A percentile compares a stretch with the other conserved stretches of the same genome.
These are phyloP conservation scores for Staphylotrichum longicolle DNA, from an alignment of 495 filamentous ascomycete genomes.

Conservation along the genomic window DNA sequence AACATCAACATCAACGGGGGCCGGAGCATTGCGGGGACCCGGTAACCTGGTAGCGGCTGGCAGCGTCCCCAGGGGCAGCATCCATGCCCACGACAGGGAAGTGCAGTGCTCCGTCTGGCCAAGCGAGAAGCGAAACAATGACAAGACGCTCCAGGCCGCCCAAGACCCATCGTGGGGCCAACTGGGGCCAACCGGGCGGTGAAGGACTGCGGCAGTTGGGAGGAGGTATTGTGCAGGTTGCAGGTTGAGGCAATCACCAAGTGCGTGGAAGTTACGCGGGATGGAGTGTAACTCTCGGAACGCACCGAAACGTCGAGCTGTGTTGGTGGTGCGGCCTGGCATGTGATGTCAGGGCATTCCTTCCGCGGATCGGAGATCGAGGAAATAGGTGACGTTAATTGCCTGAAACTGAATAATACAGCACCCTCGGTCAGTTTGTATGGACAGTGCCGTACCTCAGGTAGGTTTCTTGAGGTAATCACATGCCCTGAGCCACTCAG, in stretches of 20 bases:
- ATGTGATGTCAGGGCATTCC: conserved; percentile 1
- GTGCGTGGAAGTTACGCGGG: background rate
- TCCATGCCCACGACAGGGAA: conserved; percentile 17
- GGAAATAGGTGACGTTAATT: too few species aligned
- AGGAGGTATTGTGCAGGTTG: background rate
- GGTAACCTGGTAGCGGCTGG: conserved; percentile 10
- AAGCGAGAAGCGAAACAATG: background rate
- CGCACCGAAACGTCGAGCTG: too few species aligned
- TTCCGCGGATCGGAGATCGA: too few species aligned
- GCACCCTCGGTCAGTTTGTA: too few species aligned
- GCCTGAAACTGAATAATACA: too few species aligned
- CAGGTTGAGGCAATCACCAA: background rate
- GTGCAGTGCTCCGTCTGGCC: background rate
- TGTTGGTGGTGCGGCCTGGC: conserved; percentile 1
- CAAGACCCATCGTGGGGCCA: conserved; percentile 18
- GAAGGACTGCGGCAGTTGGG: conserved; percentile 3
- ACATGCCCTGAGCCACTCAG: too few species aligned
- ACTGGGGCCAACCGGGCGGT: background rate
- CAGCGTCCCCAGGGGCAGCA: background rate
- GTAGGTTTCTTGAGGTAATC: too few species aligned
- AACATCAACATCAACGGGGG: conserved; percentile 2
- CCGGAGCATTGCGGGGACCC: conserved; percentile 2
- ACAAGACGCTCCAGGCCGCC: background rate
- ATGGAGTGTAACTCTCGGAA: background rate
- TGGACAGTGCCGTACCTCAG: too few species aligned